Evolutionary conservation across 129 eudicot species (phyloP), one percentile per base, ranked within the genome.

Genomic region (Sambucus nigra): DNA sequence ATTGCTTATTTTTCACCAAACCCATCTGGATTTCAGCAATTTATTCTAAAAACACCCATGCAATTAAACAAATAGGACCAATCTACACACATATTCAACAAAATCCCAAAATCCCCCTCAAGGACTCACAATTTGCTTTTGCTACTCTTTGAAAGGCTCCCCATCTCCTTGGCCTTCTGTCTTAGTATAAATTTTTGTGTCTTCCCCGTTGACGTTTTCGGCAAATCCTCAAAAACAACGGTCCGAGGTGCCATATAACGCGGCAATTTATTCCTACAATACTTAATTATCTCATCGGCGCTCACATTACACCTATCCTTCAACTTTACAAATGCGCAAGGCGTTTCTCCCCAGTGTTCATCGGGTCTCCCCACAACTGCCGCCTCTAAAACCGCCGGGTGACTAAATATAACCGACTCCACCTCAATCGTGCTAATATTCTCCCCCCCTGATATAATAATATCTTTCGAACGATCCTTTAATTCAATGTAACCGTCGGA

Each of bases 131-230:
- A 28, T 45, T 59, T 59, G 45, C 64, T 59, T 42, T 41, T 26
- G 33, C 44, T 59, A 25, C 27, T 46, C 64, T 45, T 59, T 17
- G 63, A 21, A 42, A 76, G 73, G 60, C 74, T 76, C 20, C 84
- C 84, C 81, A 79, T 51, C 3, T 61, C 72, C 54, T 63, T 79
- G n/a, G 81, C 75, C 14, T 63, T 74, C 57, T 67, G 59, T 62
- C 68, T 59, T 9, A 79, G 78, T 27, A 79, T 35, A 35, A 67
- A 71, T 44, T 79, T 79, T 41, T 71, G 81, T 0, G 76, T 75
- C 72, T 79, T 79, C 33, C 87, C 81, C 0, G 87, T 74, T 0
- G 81, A 64, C 11, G 87, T 79, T 62, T 79, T 79, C 3, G 87
- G 81, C 63, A 79, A 61, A 59, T 74, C 81, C 39, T 55, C 81